Conservation (phyloP, 2,329 filamentous ascomycete species). For the Xylariales sp. region DNA sequence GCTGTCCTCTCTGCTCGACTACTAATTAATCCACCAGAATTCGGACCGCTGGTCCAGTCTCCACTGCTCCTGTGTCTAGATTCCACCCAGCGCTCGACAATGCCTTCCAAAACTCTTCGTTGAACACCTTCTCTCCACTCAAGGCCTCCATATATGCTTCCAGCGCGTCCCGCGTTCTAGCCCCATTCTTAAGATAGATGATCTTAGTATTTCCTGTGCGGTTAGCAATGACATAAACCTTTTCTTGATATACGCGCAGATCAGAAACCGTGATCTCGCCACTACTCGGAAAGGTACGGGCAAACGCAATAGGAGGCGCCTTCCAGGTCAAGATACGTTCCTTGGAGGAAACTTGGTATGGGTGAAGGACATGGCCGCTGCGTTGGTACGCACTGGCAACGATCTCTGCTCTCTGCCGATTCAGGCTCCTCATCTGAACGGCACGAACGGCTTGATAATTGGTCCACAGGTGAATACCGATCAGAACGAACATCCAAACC, state of each 20-base stretch:
- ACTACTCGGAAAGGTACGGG: slow-evolving; percentile 15
- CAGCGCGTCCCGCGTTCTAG: slow-evolving; percentile 35
- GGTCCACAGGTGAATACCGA: slow-evolving; percentile 72
- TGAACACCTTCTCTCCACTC: slow-evolving; percentile 5
- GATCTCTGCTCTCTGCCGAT: slow-evolving; percentile 80
- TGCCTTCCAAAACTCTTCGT: slow-evolving; percentile 40
- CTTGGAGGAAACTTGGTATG: slow-evolving; percentile 58
- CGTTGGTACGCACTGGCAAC: slow-evolving; percentile 60
- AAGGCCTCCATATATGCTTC: slow-evolving; percentile 23
- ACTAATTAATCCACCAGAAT: slow-evolving; percentile 30
- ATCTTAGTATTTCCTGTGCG: slow-evolving; percentile 35
- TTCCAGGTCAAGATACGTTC: slow-evolving; percentile 62
- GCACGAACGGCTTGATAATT: slow-evolving; percentile 84
- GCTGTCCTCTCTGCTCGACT: too few species aligned
- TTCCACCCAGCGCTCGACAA: slow-evolving; percentile 59
- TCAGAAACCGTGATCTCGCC: slow-evolving; percentile 27
- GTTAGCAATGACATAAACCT: slow-evolving; percentile 59
- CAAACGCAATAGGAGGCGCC: slow-evolving; percentile 37
- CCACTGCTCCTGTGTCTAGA: slow-evolving; percentile 56
- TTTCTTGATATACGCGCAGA: slow-evolving; percentile 42
- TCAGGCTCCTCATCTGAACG: slow-evolving; percentile 80
- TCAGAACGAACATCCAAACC: slow-evolving; percentile 64
- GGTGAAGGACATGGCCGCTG: slow-evolving; percentile 50
- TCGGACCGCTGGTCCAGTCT: slow-evolving; percentile 53
- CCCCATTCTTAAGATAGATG: slow-evolving; percentile 61